Evolutionary conservation across 306 rosid genomes (phyloP), one percentile per base, ranked within the genome.

Genomic region (Macrotyloma uniflorum): DNA sequence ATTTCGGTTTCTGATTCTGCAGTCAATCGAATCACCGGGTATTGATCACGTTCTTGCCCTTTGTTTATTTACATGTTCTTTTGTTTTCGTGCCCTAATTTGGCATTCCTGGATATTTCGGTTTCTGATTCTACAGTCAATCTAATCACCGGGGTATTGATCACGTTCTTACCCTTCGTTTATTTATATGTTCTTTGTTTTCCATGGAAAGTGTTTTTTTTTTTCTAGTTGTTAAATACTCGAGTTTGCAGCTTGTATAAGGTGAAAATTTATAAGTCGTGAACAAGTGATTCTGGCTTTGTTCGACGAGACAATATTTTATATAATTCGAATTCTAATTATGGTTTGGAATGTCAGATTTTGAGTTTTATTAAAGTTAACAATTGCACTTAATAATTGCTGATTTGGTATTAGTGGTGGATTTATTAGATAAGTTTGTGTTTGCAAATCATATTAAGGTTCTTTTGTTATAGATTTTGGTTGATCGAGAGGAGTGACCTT

Each of bases 11-110:
- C 59, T 53, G 78, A 84, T 61, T 33, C 78, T 22, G 88, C 97
- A 30, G 22, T 76, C 57, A 96, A 87, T 89, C 90, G 99, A 53
- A 91, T 96, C 83, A 91, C 88, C 8, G 99, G 99, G 99, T 96
- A 91, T 59, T 67, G 0, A 50, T 74, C 53, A 20, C 1, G 6
- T 67, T 76, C 36, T 47, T 46, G 1, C 62, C 5, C 13, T 50
- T 16, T 33, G 30, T 15, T 15, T 10, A 18, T 36, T 11, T 2
- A 46, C 15, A 14, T 46, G 1, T 8, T 23, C n/a, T 59, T 20
- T 54, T 8, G 42, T 53, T 45, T 45, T 50, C 4, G n/a, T n/a
- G n/a, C n/a, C n/a, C n/a, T n/a, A n/a, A n/a, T n/a, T n/a, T n/a
- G n/a, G n/a, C n/a, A n/a, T n/a, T n/a, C n/a, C n/a, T n/a, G n/a